Evolutionary conservation across 345 rosid species (phyloP), one percentile per base, ranked within the genome.

Genomic region (Heritiera fomes): DNA sequence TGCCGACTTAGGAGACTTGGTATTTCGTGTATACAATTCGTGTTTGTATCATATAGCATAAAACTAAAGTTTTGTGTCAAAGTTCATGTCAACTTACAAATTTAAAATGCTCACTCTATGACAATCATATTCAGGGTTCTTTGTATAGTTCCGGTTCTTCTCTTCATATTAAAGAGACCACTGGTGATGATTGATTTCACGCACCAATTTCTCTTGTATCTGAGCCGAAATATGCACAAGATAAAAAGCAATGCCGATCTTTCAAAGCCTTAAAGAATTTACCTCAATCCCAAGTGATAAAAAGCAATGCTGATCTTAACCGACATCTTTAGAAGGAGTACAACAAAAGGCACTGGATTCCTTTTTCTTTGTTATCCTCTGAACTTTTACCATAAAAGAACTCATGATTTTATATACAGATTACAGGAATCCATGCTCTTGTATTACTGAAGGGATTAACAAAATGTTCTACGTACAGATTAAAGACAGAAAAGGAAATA

Each of bases 301-400:
- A 61, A 59, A 38, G 10, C 76, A 72, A 71, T 28, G n/a, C 38
- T 71, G 60, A 49, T 71, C 60, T 14, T 71, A 7, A 50, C 0
- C 75, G 43, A 72, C 75, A 9, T 13, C 75, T 72, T 53, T 72
- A 53, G 75, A 14, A 71, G 28, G 63, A 53, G 63, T 72, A 49
- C 0, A 0, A 30, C 43, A 53, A 72, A 72, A 72, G 76, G 62
- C 76, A 53, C 7, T 18, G 47, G 76, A 38, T 72, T 72, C 77
- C 52, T 46, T 61, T 53, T 75, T 3, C 52, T 75, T 41, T 75
- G 43, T 75, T 46, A 61, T 60, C 68, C 23, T 45, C 38, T 20
- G 8, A 20, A 4, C 38, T 75, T 59, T 75, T 23, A 75, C 7
- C 8, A 58, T 12, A 61, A 58, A 58, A 15, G 18, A 43, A 7